A percentile compares a stretch with the other conserved stretches of the same genome.
Conservation (phyloP, 139 green algal genomes). For the Pedinophyceae sp. region DNA sequence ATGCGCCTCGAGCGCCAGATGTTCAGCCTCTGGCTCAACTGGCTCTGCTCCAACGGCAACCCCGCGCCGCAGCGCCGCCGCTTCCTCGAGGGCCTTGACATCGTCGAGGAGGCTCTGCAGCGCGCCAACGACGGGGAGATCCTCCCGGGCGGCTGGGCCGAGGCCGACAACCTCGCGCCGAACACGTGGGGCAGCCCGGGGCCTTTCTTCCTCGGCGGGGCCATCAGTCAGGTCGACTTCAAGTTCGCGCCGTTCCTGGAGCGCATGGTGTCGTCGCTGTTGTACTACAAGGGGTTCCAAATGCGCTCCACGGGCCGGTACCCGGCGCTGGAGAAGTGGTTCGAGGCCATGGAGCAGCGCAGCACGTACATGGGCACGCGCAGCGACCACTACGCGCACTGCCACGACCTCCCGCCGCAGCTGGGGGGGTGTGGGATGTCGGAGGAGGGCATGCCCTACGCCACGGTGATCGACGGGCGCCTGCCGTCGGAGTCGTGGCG, state of each 20-base stretch:
- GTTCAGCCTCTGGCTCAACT: constrained; percentile 24
- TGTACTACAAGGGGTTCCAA: constrained; percentile 85
- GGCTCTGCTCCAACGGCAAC: constrained; percentile 3
- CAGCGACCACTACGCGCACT: constrained; percentile 82
- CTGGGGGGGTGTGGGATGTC: constrained; percentile 53
- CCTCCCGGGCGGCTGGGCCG: no score
- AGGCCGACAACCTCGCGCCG: no score
- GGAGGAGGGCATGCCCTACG: constrained; percentile 23
- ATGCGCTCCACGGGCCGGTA: constrained; percentile 26
- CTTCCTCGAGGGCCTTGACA: background rate
- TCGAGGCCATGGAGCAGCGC: constrained; percentile 80
- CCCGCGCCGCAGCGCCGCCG: no score
- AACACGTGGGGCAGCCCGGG: no score
- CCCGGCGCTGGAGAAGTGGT: constrained; percentile 40
- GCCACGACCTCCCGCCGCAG: constrained; percentile 86
- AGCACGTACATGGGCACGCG: constrained; percentile 58
- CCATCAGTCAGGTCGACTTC: constrained; percentile 61
- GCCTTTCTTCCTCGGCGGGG: constrained; percentile 74
- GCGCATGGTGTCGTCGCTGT: constrained; percentile 44
- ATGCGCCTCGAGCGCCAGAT: constrained; percentile 63
- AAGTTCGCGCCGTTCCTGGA: constrained; percentile 85
- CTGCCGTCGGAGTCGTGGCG: constrained; percentile 44
- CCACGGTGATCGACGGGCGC: constrained; percentile 51
- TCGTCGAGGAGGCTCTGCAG: background rate
- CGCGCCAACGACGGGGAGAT: no score